Percentiles rank a stretch among this genome's conserved stretches.
phyloP scores from a whole-genome alignment of 495 filamentous ascomycete genomes.

The Lichina pygmaea region DNA sequence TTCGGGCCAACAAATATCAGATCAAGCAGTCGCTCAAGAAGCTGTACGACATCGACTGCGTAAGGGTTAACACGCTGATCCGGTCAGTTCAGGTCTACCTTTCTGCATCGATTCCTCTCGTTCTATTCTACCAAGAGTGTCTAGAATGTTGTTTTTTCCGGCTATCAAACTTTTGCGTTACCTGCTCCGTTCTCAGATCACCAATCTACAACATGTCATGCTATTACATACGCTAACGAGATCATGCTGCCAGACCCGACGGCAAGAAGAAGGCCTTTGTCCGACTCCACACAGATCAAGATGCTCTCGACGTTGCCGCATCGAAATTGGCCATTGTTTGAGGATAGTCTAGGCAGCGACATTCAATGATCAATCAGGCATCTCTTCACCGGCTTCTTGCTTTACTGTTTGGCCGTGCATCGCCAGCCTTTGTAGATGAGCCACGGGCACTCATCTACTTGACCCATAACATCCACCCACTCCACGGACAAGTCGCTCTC shows the following conservation, averaged over 20 bases:
- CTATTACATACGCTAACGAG: neutral
- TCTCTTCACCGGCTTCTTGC: too few relatives aligned
- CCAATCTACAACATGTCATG: constrained; percentile 1
- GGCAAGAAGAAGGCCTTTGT: constrained; percentile 97
- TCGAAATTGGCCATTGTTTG: constrained; percentile 98
- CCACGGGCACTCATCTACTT: too few relatives aligned
- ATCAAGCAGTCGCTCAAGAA: constrained; percentile 97
- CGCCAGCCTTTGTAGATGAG: too few relatives aligned
- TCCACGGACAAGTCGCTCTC: too few relatives aligned
- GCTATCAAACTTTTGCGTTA: neutral
- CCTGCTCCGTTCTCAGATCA: neutral
- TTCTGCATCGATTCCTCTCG: too few relatives aligned
- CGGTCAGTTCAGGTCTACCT: constrained; percentile 25
- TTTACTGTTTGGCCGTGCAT: too few relatives aligned
- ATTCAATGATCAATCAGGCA: too few relatives aligned
- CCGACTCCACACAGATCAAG: constrained; percentile 80
- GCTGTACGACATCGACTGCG: constrained; percentile 89
- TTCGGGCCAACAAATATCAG: constrained; percentile 98
- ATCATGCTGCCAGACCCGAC: constrained; percentile 36
- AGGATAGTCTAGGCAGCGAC: neutral
- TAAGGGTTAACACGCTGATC: constrained; percentile 99
- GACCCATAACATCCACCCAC: too few relatives aligned
- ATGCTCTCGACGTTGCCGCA: constrained; percentile 96
- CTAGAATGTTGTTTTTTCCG: constrained; percentile 1
- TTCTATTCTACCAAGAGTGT: too few relatives aligned